Conservation (phyloP, 495 filamentous ascomycete species). For the Aspergillus taichungensis region DNA sequence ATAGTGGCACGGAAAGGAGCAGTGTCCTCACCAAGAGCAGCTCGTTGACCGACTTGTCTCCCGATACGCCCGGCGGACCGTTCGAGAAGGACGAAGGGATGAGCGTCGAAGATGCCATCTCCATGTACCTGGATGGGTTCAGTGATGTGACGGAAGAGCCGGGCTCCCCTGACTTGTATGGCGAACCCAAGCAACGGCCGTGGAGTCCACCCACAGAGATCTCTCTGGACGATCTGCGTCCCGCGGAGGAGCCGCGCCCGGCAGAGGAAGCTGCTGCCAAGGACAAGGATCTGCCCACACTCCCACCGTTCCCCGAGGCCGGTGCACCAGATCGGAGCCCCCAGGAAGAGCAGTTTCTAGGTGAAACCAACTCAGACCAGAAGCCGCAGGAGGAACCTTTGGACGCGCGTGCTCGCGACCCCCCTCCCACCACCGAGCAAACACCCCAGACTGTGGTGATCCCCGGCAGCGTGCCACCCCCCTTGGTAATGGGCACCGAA, state of each 20-base stretch:
- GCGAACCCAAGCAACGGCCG: slow-evolving; percentile 25
- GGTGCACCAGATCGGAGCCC: slow-evolving; percentile 10
- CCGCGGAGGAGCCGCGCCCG: slow-evolving; percentile 10
- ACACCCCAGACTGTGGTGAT: slow-evolving; percentile 32
- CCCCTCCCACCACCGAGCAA: slow-evolving; percentile 14
- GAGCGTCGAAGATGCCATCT: slow-evolving; percentile 87
- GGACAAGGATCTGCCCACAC: slow-evolving; percentile 17
- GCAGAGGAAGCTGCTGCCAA: slow-evolving; percentile 13
- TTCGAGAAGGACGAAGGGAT: slow-evolving; percentile 59
- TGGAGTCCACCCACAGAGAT: slow-evolving; percentile 23
- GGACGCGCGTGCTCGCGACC: slow-evolving; percentile 16
- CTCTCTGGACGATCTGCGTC: slow-evolving; percentile 17
- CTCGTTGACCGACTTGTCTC: slow-evolving; percentile 58
- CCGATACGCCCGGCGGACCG: slow-evolving; percentile 45
- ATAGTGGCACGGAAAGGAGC: slow-evolving; percentile 66
- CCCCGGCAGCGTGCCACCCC: slow-evolving; percentile 34
- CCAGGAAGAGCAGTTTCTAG: slow-evolving; percentile 5
- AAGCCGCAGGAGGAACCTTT: slow-evolving; percentile 5
- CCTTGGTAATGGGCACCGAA: slow-evolving; percentile 22
- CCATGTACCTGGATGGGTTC: slow-evolving; percentile 85
- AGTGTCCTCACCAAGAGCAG: slow-evolving; percentile 74
- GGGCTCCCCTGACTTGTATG: slow-evolving; percentile 21
- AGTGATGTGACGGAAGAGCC: slow-evolving; percentile 45
- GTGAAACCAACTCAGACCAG: slow-evolving; percentile 2
- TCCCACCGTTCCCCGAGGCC: slow-evolving; percentile 19